Evolutionary conservation across 176 grass and related monocot species (phyloP).

Genomic region (Cymbopogon citratus): DNA sequence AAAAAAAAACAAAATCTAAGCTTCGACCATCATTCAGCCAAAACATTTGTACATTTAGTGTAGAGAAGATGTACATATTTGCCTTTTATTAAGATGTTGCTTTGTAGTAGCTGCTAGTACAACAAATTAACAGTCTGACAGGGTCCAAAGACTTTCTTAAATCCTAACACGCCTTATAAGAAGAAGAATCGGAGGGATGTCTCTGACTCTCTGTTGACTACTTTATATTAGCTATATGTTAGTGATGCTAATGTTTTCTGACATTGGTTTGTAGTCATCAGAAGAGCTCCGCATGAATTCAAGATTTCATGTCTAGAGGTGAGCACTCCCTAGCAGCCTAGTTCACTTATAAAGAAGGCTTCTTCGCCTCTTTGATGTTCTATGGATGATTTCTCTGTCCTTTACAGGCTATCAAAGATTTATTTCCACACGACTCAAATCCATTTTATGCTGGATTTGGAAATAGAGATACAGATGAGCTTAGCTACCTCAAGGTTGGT

Average conservation of each 20-base stretch:
- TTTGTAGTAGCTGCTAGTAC: neutral
- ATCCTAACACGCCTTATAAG: neutral
- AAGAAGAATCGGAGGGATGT: neutral
- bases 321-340: neutral
- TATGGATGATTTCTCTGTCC: constrained; percentile 24
- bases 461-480: constrained; percentile 91
- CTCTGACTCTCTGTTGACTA: neutral
- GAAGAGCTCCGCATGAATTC: constrained; percentile 98
- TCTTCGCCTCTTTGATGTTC: constrained; percentile 7
- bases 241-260: constrained; percentile 32
- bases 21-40: neutral
- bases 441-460: constrained; percentile 98
- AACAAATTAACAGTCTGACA: neutral
- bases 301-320: constrained; percentile 98
- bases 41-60: neutral
- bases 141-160: neutral
- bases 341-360: neutral
- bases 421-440: constrained; percentile 83
- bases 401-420: constrained; percentile 69
- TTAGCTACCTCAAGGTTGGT: constrained; percentile 94
- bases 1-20: neutral
- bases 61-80: neutral
- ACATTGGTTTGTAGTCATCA: constrained; percentile 72
- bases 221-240: constrained; percentile 7
- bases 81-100: neutral